These are phyloP conservation scores for Lentinula lateritia DNA, from an alignment of 768 basidiomycete genomes.

Conservation along the genomic window DNA sequence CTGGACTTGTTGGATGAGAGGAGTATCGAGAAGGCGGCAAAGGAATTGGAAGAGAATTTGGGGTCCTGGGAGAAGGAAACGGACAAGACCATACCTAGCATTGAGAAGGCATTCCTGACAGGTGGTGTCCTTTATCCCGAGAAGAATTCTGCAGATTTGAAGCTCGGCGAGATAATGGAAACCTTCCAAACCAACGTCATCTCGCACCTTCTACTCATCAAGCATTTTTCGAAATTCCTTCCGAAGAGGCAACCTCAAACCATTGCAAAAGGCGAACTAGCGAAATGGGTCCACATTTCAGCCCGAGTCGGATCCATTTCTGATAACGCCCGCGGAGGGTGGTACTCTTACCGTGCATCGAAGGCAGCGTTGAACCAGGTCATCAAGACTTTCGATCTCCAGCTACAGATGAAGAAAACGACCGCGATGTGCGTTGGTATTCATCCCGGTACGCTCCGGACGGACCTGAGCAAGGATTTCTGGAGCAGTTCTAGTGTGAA, in stretches of 20 bases:
- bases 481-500: constrained; percentile 35
- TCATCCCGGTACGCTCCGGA: constrained; percentile 59
- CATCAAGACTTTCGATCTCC: constrained; percentile 54
- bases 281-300: constrained; percentile 58
- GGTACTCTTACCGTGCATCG: constrained; percentile 59
- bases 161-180: constrained; percentile 31
- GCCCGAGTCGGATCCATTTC: constrained; percentile 55
- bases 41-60: constrained; percentile 31
- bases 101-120: constrained; percentile 51
- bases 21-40: constrained; percentile 44
- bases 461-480: constrained; percentile 50
- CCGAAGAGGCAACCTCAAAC: constrained; percentile 22
- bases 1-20: constrained; percentile 48
- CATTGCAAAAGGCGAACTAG: constrained; percentile 14
- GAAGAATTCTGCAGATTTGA: constrained; percentile 43
- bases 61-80: constrained; percentile 6
- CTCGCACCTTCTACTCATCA: constrained; percentile 55
- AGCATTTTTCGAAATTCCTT: constrained; percentile 57
- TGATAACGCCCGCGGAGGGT: constrained; percentile 54
- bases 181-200: constrained; percentile 56
- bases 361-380: constrained; percentile 62
- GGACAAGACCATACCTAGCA: constrained; percentile 23
- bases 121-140: constrained; percentile 54
- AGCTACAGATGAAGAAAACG: constrained; percentile 40
- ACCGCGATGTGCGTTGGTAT: constrained; percentile 49